Percentiles rank a stretch among this genome's conserved stretches.
Conservation (phyloP, 148 eudicot genomes). For the Rheum nobile region DNA sequence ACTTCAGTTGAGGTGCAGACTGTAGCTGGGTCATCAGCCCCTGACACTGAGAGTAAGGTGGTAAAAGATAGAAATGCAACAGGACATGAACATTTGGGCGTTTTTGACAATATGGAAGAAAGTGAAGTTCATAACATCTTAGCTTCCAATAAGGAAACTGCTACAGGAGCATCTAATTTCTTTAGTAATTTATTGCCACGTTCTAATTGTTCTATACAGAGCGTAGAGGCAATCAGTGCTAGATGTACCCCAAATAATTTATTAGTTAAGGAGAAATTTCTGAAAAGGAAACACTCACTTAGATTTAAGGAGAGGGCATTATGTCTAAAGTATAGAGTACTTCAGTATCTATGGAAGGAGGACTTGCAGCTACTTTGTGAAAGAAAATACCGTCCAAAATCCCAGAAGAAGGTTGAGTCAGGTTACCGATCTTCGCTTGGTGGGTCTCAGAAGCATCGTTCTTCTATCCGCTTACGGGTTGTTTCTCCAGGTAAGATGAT, state of each 20-base stretch:
- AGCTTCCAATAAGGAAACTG: conserved; percentile 48
- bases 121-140: conserved; percentile 25
- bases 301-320: conserved; percentile 60
- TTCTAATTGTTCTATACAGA: conserved; percentile 11
- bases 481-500: conserved; percentile 44
- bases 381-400: conserved; percentile 39
- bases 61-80: background rate
- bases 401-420: conserved; percentile 50
- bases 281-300: conserved; percentile 33
- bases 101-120: conserved; percentile 13
- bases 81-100: conserved; percentile 2
- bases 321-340: conserved; percentile 56
- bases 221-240: conserved; percentile 5
- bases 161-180: conserved; percentile 39
- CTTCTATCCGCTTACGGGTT: conserved; percentile 41
- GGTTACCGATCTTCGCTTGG: conserved; percentile 23
- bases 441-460: conserved; percentile 49
- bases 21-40: conserved; percentile 15
- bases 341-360: conserved; percentile 70
- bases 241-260: conserved; percentile 21
- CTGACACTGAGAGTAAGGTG: conserved; percentile 14
- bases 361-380: conserved; percentile 47
- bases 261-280: conserved; percentile 33
- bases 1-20: conserved; percentile 18
- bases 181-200: conserved; percentile 44